phyloP scores from a whole-genome alignment of 139 green algal genomes.

The Chlamydomonas applanata region DNA sequence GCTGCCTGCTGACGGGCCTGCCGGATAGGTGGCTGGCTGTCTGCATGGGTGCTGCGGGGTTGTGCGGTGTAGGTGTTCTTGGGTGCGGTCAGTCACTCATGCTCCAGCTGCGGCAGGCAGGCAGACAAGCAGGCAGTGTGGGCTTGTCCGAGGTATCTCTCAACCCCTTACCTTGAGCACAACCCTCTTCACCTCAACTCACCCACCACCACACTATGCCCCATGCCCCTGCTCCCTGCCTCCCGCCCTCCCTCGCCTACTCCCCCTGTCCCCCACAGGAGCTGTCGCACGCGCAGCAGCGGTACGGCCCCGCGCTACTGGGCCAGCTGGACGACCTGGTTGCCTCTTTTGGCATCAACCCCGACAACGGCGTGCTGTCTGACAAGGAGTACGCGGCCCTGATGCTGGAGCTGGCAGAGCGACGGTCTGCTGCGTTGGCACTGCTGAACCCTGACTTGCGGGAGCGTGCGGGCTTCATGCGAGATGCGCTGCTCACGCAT shows the following conservation, averaged over 20 bases:
- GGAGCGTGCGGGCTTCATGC: constrained; percentile 16
- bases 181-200: too few species aligned
- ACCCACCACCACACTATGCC: too few species aligned
- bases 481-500: constrained; percentile 25
- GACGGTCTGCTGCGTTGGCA: neutral
- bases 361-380: neutral
- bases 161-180: too few species aligned
- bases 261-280: too few species aligned
- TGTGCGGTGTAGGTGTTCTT: too few species aligned
- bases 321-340: constrained; percentile 17
- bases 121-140: neutral
- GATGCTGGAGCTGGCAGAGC: constrained; percentile 16
- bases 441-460: neutral
- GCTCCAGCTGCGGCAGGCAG: too few species aligned
- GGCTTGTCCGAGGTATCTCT: too few species aligned
- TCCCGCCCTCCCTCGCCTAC: too few species aligned
- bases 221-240: neutral
- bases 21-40: too few species aligned
- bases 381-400: constrained; percentile 21
- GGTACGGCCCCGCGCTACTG: constrained; percentile 18
- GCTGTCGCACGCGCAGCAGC: constrained; percentile 2
- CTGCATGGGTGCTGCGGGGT: too few species aligned
- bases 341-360: constrained; percentile 14
- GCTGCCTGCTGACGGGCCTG: too few species aligned
- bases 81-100: too few species aligned